Percentiles rank a stretch among this genome's conserved stretches.
These are phyloP conservation scores for Aphanomyces stellatus DNA, from an alignment of 352 stramenopile genomes.

Conservation along the genomic window DNA sequence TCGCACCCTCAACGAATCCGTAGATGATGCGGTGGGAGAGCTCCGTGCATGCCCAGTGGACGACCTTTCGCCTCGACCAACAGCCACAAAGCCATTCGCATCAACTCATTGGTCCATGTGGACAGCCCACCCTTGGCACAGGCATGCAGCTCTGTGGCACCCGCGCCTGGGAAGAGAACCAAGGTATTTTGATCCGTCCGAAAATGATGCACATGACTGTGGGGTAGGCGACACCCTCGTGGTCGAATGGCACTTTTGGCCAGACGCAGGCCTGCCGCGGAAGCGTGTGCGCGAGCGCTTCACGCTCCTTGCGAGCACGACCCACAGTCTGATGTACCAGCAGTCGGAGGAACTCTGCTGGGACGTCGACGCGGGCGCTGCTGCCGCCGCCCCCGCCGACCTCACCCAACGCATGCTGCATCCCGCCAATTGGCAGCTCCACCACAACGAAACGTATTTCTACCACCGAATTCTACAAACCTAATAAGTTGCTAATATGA, in stretches of 20 bases:
- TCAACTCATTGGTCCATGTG: background rate
- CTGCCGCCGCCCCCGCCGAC: background rate
- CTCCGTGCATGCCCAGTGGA: background rate
- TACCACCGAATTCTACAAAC: constrained; percentile 12
- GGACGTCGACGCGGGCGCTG: background rate
- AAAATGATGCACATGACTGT: background rate
- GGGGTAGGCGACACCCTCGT: constrained; percentile 11
- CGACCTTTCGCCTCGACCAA: background rate
- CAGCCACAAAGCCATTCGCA: constrained; percentile 7
- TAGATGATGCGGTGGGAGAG: constrained; percentile 12
- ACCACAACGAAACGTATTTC: constrained; percentile 9
- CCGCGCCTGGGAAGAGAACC: constrained; percentile 17
- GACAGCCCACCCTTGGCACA: constrained; percentile 8
- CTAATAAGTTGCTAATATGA: too few species aligned
- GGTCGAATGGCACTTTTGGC: constrained; percentile 19
- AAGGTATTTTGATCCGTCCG: background rate
- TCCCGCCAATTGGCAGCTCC: constrained; percentile 16
- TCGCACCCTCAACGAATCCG: background rate
- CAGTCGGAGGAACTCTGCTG: constrained; percentile 13
- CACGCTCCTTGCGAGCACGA: constrained; percentile 17
- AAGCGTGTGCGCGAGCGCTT: constrained; percentile 17
- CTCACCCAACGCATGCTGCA: constrained; percentile 4
- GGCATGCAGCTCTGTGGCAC: constrained; percentile 12
- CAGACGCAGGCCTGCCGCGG: background rate
- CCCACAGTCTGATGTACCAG: constrained; percentile 16